phyloP scores from a whole-genome alignment of 176 grass and related monocot genomes.

The Paspalum vaginatum region DNA sequence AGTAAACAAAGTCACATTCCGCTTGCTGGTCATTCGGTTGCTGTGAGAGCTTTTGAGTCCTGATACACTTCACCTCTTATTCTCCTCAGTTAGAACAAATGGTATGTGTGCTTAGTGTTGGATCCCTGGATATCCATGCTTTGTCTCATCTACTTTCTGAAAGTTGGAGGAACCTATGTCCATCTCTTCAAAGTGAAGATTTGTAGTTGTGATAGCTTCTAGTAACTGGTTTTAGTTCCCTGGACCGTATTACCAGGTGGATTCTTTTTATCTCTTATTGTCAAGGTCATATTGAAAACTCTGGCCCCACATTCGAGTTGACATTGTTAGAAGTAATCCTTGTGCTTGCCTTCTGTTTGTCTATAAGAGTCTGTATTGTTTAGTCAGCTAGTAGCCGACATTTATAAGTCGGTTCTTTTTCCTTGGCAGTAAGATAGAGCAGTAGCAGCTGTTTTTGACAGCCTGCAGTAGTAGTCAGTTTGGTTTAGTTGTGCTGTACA shows the following conservation, averaged over 20 bases:
- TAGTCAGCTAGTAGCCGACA: too few relatives aligned
- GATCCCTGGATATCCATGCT: slow-evolving; percentile 10
- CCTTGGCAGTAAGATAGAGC: too few relatives aligned
- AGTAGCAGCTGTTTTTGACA: too few relatives aligned
- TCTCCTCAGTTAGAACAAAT: slow-evolving; percentile 4
- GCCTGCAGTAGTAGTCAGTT: too few relatives aligned
- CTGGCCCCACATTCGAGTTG: background rate
- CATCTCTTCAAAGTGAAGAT: background rate
- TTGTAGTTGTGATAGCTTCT: background rate
- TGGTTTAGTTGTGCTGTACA: too few relatives aligned
- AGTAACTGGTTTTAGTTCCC: slow-evolving; percentile 8
- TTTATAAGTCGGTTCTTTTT: too few relatives aligned
- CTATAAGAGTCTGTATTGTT: too few relatives aligned
- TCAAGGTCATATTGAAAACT: background rate
- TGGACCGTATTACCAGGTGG: background rate
- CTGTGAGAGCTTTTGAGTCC: background rate
- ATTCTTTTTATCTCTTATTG: background rate
- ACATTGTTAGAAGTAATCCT: too few relatives aligned
- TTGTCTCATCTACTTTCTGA: background rate
- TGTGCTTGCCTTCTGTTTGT: too few relatives aligned
- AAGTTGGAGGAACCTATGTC: background rate
- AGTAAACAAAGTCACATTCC: background rate
- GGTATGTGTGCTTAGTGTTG: slow-evolving; percentile 1
- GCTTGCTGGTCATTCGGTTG: background rate
- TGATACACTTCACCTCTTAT: background rate